Base-by-base conservation (phyloP, 1,139 yeast species). In the Kazachstania sp. region DNA sequence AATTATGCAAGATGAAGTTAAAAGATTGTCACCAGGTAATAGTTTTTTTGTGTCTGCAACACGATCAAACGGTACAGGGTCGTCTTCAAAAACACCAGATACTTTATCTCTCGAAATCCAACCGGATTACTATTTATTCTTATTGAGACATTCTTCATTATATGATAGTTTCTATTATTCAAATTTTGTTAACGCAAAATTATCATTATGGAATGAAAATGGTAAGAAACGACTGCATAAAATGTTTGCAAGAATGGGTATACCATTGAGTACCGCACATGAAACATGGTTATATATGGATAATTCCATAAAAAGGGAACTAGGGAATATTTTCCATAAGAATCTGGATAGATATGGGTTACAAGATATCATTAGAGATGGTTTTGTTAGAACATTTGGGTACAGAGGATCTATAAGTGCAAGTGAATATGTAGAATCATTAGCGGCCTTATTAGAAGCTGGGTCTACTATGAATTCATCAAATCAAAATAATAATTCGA, bases 201-300 rank as follows among this genome's bases (percentile, higher is more conserved):
- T 92, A 50, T 81, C 82, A 50, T 69, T 92, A 40, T 94, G 96
- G 92, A 84, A 94, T 20, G 96, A 86, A 59, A 94, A 86, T 49
- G 98, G 98, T 3, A 78, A 83, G 56, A 87, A 86, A 63, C 77
- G 82, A 55, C 70, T 94, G 44, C 95, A 90, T 63, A 88, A 88
- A 58, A 74, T 94, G 75, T 85, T 94, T 69, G 98, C 98, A 2
- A 80, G 85, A 56, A 92, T 94, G 97, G 98, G 98, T 7, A 84
- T 94, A 5, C 83, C 97, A 0, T 70, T 94, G 44, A 85, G 81
- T 3, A 83, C 85, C 23, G 95, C 97, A 1, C 85, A 83, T 58
- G 97, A 94, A 65, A 81, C 83, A 52, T 94, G 97, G 97, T 74
- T 84, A 32, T 95, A 92, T 64, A 81, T 90, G 82, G 95, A 88